phyloP scores from a whole-genome alignment of 202 grass and related monocot genomes.

The Brachypodium distachyon region DNA sequence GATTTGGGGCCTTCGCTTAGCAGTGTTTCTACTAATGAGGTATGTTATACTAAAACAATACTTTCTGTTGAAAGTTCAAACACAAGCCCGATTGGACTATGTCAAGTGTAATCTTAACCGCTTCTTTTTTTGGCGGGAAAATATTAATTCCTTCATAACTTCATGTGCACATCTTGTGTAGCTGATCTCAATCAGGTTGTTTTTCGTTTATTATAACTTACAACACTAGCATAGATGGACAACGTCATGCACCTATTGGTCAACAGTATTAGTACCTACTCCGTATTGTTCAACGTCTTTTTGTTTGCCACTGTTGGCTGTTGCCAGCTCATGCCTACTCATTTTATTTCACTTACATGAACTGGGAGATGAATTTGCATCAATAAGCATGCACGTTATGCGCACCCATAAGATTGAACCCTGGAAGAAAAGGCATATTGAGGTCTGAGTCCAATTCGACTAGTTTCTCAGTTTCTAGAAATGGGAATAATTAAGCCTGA shows the following conservation, averaged over 20 bases:
- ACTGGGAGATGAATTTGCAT: background rate
- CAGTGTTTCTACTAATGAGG: constrained; percentile 84
- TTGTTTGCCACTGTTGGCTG: background rate
- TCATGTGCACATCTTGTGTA: background rate
- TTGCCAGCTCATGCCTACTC: background rate
- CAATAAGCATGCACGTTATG: background rate
- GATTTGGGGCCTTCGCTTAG: constrained; percentile 84
- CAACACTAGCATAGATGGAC: background rate
- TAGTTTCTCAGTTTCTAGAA: background rate
- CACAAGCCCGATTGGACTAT: background rate
- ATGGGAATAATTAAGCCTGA: background rate
- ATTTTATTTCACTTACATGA: background rate
- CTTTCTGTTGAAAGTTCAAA: background rate
- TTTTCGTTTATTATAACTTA: background rate
- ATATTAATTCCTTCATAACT: background rate
- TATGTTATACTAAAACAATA: constrained; percentile 15
- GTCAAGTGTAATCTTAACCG: background rate
- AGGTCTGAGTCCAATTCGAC: background rate
- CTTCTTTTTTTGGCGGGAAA: background rate
- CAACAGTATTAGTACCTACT: background rate
- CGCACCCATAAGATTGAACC: background rate
- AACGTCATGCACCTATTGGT: background rate
- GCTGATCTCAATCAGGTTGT: background rate
- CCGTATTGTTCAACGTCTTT: background rate
- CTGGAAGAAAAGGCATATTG: background rate